Percentiles rank a stretch among this genome's conserved stretches.
These are phyloP conservation scores for Zhuliangozyma blackwelliae DNA, from an alignment of 1,139 yeast species.

Conservation along the genomic window DNA sequence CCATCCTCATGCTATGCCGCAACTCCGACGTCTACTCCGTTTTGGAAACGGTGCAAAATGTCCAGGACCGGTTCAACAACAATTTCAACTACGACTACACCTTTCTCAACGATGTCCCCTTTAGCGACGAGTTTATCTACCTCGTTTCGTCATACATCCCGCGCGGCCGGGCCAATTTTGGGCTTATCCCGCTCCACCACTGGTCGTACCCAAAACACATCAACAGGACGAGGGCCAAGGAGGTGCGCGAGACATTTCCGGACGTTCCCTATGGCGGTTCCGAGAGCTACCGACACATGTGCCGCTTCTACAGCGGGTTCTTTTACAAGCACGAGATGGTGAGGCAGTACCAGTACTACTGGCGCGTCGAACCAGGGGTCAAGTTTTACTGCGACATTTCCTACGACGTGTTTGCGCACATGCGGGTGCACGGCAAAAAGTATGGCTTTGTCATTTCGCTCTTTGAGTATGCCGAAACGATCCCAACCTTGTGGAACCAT, in stretches of 20 bases:
- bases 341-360: slow-evolving; percentile 27
- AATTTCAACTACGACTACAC: slow-evolving; percentile 40
- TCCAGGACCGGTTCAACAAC: slow-evolving; percentile 70
- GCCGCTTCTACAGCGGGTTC: slow-evolving; percentile 32
- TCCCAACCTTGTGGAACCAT: slow-evolving; percentile 28
- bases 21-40: slow-evolving; percentile 61
- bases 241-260: slow-evolving; percentile 8
- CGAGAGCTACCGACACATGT: slow-evolving; percentile 35
- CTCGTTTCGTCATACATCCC: slow-evolving; percentile 19
- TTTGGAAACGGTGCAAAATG: slow-evolving; percentile 54
- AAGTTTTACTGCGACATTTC: slow-evolving; percentile 25
- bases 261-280: slow-evolving; percentile 25
- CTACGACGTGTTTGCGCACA: slow-evolving; percentile 25
- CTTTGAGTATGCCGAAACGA: slow-evolving; percentile 31
- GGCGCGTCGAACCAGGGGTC: slow-evolving; percentile 35
- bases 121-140: slow-evolving; percentile 21
- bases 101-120: slow-evolving; percentile 32
- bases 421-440: slow-evolving; percentile 18
- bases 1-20: slow-evolving; percentile 70
- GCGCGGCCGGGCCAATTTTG: slow-evolving; percentile 24
- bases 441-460: slow-evolving; percentile 27
- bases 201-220: slow-evolving; percentile 33
- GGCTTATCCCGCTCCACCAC: slow-evolving; percentile 23
- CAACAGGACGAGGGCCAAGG: slow-evolving; percentile 17
- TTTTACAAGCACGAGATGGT: slow-evolving; percentile 30